A percentile compares a stretch with the other conserved stretches of the same genome.
Evolutionary conservation across 2,329 filamentous ascomycete genomes (phyloP).

Genomic region (Aspergillus hortae): DNA sequence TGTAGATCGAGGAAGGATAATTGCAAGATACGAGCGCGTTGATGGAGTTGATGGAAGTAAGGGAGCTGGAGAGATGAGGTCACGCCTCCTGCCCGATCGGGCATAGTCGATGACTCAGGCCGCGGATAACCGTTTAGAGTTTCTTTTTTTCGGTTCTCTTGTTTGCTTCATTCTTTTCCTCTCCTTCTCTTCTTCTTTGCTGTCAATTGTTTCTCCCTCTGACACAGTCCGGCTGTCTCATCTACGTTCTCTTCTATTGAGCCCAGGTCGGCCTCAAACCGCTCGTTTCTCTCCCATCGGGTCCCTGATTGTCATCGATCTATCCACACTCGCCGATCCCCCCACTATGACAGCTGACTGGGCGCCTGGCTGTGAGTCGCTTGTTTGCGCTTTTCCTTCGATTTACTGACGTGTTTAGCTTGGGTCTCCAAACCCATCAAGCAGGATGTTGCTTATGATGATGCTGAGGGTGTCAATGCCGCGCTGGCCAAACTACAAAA

Average conservation of each 20-base stretch:
- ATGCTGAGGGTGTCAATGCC: constrained; percentile 35
- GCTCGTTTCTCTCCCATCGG: no score
- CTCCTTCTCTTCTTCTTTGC: background rate
- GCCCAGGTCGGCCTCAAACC: no score
- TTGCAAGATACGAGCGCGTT: background rate
- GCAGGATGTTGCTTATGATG: constrained; percentile 38
- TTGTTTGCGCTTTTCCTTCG: background rate
- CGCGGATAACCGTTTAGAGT: constrained; percentile 13
- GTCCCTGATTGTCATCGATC: background rate
- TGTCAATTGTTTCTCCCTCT: background rate
- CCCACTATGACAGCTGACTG: constrained; percentile 13
- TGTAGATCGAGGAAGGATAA: background rate
- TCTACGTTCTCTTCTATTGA: background rate
- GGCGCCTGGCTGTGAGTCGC: constrained; percentile 16
- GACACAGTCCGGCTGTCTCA: background rate
- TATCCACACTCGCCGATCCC: background rate
- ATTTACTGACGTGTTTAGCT: constrained; percentile 9
- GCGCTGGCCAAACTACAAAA: constrained; percentile 42
- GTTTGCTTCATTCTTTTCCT: background rate
- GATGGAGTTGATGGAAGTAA: background rate
- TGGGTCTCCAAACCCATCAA: constrained; percentile 24
- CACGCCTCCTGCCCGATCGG: background rate
- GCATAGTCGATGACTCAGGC: constrained; percentile 14
- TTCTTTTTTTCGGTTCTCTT: constrained; percentile 4
- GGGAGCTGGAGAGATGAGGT: background rate